phyloP scores from a whole-genome alignment of 116 monocot species.

The Posidonia oceanica region DNA sequence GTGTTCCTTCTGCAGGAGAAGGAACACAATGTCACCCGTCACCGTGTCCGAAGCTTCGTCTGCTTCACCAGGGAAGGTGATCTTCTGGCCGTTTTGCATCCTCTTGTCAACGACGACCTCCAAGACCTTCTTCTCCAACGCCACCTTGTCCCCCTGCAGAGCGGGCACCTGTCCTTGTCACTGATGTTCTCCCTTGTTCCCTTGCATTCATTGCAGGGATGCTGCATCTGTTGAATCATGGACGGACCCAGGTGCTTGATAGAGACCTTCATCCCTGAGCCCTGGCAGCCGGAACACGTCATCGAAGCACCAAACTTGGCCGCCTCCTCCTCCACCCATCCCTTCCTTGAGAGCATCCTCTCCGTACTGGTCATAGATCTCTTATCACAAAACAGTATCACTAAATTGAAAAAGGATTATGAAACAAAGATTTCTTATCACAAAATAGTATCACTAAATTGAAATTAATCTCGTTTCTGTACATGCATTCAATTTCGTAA shows the following conservation, averaged over 20 bases:
- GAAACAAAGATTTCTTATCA: no score
- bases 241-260: slow-evolving; percentile 81
- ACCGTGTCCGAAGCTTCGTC: slow-evolving; percentile 79
- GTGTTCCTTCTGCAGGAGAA: slow-evolving; percentile 89
- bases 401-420: no score
- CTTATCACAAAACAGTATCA: no score
- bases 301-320: slow-evolving; percentile 94
- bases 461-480: no score
- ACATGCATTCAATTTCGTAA: no score
- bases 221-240: slow-evolving; percentile 99
- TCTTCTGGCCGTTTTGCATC: slow-evolving; percentile 94
- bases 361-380: slow-evolving; percentile 97
- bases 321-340: slow-evolving; percentile 81
- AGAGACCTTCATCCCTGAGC: slow-evolving; percentile 90
- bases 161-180: slow-evolving; percentile 82
- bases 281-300: slow-evolving; percentile 76
- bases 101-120: slow-evolving; percentile 89
- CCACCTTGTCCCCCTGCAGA: slow-evolving; percentile 98
- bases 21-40: slow-evolving; percentile 84
- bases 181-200: slow-evolving; percentile 83
- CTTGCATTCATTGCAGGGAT: slow-evolving; percentile 97
- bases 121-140: slow-evolving; percentile 91
- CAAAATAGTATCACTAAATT: no score
- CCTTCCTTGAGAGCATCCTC: slow-evolving; percentile 99
- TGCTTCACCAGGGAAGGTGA: slow-evolving; percentile 94